phyloP scores from a whole-genome alignment of 2,329 filamentous ascomycete genomes.

The Xylariaceae sp. region DNA sequence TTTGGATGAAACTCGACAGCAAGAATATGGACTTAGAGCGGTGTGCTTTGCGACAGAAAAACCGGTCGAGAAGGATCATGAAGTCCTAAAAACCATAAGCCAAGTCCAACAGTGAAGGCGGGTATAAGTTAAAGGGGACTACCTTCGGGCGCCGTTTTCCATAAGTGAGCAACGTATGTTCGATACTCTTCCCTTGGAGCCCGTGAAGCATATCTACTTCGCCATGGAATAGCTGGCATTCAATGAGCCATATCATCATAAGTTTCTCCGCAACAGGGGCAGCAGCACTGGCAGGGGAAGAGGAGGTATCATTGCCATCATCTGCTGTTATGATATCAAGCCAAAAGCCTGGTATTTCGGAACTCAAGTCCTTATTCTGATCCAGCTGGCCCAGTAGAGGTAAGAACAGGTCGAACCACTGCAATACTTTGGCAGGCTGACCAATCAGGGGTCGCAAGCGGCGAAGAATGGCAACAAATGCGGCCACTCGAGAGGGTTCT shows the following conservation, averaged over 20 bases:
- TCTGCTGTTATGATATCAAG: constrained; percentile 62
- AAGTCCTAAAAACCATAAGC: constrained; percentile 54
- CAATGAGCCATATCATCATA: constrained; percentile 54
- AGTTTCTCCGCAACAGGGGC: constrained; percentile 45
- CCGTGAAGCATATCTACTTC: constrained; percentile 36
- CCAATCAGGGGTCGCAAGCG: constrained; percentile 61
- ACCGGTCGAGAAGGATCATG: constrained; percentile 60
- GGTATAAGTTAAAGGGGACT: constrained; percentile 11
- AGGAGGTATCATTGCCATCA: constrained; percentile 48
- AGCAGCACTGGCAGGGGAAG: constrained; percentile 39
- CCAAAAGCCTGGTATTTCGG: constrained; percentile 62
- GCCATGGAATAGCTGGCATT: constrained; percentile 33
- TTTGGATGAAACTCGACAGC: constrained; percentile 68
- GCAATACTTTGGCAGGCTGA: constrained; percentile 57
- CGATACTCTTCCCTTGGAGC: constrained; percentile 47
- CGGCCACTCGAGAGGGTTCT: constrained; percentile 52
- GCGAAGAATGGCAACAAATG: constrained; percentile 67
- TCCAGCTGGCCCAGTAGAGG: constrained; percentile 53
- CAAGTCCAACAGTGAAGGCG: constrained; percentile 20
- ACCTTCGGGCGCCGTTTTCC: constrained; percentile 68
- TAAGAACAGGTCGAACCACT: constrained; percentile 68
- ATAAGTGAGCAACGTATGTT: constrained; percentile 51
- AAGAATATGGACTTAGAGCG: constrained; percentile 63
- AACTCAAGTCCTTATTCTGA: constrained; percentile 59
- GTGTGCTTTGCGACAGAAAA: constrained; percentile 60